Conservation (phyloP, 192 early-diverging fungal genomes). For the Umbelopsis vinacea region DNA sequence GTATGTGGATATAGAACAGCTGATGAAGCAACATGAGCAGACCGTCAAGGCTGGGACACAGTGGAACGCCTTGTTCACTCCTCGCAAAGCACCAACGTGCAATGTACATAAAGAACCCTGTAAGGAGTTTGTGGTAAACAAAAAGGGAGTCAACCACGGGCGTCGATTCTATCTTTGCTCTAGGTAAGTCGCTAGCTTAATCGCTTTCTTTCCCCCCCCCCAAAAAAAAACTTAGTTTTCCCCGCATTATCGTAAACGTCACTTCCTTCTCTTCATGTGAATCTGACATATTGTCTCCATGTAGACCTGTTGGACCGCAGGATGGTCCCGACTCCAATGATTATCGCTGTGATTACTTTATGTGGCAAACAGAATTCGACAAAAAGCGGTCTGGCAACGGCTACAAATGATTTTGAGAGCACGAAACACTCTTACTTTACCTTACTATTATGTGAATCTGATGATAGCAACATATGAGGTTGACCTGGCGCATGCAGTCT, state of each 20-base stretch:
- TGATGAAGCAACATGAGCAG: slow-evolving; percentile 4
- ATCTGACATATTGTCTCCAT: not conserved
- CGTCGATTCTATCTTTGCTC: slow-evolving; percentile 70
- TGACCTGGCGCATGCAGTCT: too few relatives aligned
- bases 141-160: slow-evolving; percentile 73
- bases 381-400: slow-evolving; percentile 3
- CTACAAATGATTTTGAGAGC: too few relatives aligned
- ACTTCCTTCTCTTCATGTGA: not conserved
- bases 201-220: too few relatives aligned
- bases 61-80: slow-evolving; percentile 65
- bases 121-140: slow-evolving; percentile 70
- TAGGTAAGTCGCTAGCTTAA: slow-evolving; percentile 34
- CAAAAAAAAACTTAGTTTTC: too few relatives aligned
- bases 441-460: too few relatives aligned
- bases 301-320: slow-evolving; percentile 33
- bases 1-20: slow-evolving; percentile 15
- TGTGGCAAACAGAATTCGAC: slow-evolving; percentile 27
- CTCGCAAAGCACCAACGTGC: slow-evolving; percentile 58
- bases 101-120: slow-evolving; percentile 62
- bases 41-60: slow-evolving; percentile 41
- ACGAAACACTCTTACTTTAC: too few relatives aligned
- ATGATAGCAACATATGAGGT: too few relatives aligned
- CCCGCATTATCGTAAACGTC: not conserved
- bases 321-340: slow-evolving; percentile 6
- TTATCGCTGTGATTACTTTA: slow-evolving; percentile 36